Base-by-base conservation (phyloP, 208 protist species). In the Wallacemonas sp. region DNA sequence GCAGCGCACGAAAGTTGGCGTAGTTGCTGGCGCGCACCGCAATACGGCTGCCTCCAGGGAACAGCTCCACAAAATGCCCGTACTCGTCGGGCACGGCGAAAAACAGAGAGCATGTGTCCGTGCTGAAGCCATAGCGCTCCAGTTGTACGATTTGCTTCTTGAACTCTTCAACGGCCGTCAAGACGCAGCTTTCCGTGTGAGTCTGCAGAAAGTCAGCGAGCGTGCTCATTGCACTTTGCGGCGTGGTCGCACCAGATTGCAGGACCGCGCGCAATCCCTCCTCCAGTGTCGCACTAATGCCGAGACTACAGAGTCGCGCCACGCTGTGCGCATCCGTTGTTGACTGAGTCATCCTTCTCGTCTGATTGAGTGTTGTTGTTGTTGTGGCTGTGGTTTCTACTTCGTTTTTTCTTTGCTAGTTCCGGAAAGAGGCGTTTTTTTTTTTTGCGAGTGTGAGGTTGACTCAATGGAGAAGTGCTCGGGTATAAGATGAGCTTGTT, bases 1-100 rank as follows among this genome's bases (percentile, higher is more conserved):
- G 33, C 65, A 92, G 66, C 1, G 44, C 18, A 26, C 73, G 59
- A 25, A 92, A 92, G 22, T 36, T 46, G 45, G 64, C 62, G 32
- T 79, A 86, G 66, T 87, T 92, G 63, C 72, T 72, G 38, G 75
- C 70, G 22, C 72, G 87, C 14, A 92, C 81, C 11, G 50, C 57
- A 1, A 92, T 64, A 23, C 72, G 65, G n/a, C 65, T 54, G 33
- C 83, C 79, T 36, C 74, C 52, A 26, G 83, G 86, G 52, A 90
- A 89, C 31, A 92, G 67, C 54, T 90, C 83, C 44, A 81, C 50
- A 31, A 83, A 46, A 0, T 61, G 54, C 7, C 86, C 86, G 45
- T 88, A 67, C 3, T 65, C 44, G n/a, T 82, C 48, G 25, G 86
- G 86, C 2, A 82, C 69, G 29, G 62, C 68, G 67, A 92, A 92